phyloP scores from a whole-genome alignment of 208 protist genomes.

The Eutreptiella sp. region DNA sequence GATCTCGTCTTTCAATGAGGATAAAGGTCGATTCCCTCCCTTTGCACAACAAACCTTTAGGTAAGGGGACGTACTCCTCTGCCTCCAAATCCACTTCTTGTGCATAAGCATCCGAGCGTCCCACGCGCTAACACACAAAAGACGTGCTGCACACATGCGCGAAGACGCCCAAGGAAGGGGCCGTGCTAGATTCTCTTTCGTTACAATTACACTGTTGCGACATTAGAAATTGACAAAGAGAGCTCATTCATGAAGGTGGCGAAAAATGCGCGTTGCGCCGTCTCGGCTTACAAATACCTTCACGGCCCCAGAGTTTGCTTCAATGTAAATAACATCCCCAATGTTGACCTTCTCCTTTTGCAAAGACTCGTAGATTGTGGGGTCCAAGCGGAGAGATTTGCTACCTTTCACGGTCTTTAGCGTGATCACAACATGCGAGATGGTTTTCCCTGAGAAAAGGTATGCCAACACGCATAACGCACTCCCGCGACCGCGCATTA shows the following conservation, averaged over 20 bases:
- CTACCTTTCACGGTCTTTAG: conserved; percentile 96
- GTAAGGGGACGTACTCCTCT: conserved; percentile 99
- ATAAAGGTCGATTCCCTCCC: too few relatives aligned
- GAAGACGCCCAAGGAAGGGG: not conserved
- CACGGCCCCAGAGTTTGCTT: conserved; percentile 94
- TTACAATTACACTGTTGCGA: not conserved
- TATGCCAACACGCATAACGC: too few relatives aligned
- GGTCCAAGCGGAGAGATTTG: conserved; percentile 98
- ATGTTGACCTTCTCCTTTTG: conserved; percentile 97
- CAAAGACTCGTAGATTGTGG: conserved; percentile 96
- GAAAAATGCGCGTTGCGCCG: conserved; percentile 8
- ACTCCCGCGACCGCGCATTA: not conserved
- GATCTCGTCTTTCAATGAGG: too few relatives aligned
- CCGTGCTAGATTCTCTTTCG: not conserved
- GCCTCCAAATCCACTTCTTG: conserved; percentile 93
- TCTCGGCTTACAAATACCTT: conserved; percentile 89
- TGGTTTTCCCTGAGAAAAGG: conserved; percentile 95
- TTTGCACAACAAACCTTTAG: too few relatives aligned
- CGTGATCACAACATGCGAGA: conserved; percentile 95
- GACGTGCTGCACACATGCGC: conserved; percentile 5
- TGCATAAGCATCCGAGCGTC: conserved; percentile 89
- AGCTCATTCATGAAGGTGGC: not conserved
- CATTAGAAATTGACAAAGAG: not conserved
- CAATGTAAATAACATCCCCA: conserved; percentile 99
- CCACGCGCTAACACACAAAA: too few relatives aligned